Evolutionary conservation across 805 yeast genomes (phyloP).

Genomic region (Debaryomyces hansenii): DNA sequence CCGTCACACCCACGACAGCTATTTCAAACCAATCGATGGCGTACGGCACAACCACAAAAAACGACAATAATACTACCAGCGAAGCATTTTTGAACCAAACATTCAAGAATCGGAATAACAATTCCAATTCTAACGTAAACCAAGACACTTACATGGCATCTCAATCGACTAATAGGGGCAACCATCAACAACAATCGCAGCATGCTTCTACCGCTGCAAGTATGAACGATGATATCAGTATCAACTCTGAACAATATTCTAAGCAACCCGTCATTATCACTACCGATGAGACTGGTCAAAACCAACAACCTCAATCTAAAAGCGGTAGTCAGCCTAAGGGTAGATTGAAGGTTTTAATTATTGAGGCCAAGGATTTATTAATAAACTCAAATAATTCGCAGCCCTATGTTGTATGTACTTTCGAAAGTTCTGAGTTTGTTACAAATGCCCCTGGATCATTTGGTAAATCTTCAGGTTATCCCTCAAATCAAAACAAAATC

Average conservation of each 20-base stretch:
- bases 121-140: not conserved
- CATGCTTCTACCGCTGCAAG: conserved; percentile 1
- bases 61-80: conserved; percentile 13
- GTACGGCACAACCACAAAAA: conserved; percentile 54
- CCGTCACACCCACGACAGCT: conserved; percentile 66
- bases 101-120: conserved; percentile 11
- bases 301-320: conserved; percentile 22
- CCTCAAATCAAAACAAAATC: not conserved
- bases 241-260: not conserved
- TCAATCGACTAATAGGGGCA: conserved; percentile 1
- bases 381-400: conserved; percentile 57
- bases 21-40: conserved; percentile 61
- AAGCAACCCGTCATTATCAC: conserved; percentile 33
- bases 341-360: conserved; percentile 73
- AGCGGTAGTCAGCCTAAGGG: conserved; percentile 63
- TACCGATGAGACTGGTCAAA: conserved; percentile 42
- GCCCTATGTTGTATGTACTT: conserved; percentile 90
- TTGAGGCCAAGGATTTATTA: conserved; percentile 73
- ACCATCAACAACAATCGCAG: conserved; percentile 1
- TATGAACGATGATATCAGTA: not conserved
- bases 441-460: conserved; percentile 71
- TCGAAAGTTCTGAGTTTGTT: conserved; percentile 87
- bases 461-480: conserved; percentile 21
- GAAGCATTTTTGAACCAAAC: conserved; percentile 25
- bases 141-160: not conserved